These are phyloP conservation scores for Epichloe amarillans DNA, from an alignment of 2,329 filamentous ascomycete genomes.

Conservation along the genomic window DNA sequence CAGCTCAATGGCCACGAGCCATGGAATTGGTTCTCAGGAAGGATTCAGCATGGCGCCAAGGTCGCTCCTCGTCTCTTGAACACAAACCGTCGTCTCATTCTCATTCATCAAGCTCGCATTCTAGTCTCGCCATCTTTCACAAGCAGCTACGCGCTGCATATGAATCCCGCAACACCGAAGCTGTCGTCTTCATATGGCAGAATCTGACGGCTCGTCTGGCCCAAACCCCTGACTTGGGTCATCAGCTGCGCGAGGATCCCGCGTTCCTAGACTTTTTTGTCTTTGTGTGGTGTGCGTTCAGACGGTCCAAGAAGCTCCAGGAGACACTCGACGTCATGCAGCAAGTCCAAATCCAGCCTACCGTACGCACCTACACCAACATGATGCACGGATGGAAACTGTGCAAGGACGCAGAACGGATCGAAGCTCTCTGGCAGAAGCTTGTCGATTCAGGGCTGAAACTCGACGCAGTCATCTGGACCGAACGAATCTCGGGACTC, in stretches of 20 bases:
- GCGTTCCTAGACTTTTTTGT: slow-evolving; percentile 27
- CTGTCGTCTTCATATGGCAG: slow-evolving; percentile 20
- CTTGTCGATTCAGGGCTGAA: slow-evolving; percentile 42
- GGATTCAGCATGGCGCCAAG: slow-evolving; percentile 12
- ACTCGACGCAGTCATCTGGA: slow-evolving; percentile 57
- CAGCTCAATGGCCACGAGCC: slow-evolving; percentile 16
- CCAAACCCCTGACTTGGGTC: slow-evolving; percentile 12
- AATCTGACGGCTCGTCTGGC: slow-evolving; percentile 16
- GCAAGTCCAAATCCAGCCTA: slow-evolving; percentile 40
- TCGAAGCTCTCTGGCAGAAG: slow-evolving; percentile 55
- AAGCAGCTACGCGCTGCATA: slow-evolving; percentile 19
- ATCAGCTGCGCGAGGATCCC: slow-evolving; percentile 18
- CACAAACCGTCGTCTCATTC: background rate
- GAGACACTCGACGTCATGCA: slow-evolving; percentile 30
- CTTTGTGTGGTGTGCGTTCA: slow-evolving; percentile 25
- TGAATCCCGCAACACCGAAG: slow-evolving; percentile 15
- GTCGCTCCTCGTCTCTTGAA: background rate
- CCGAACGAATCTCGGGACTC: slow-evolving; percentile 52
- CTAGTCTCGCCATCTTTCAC: slow-evolving; percentile 12
- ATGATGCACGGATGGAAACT: slow-evolving; percentile 60
- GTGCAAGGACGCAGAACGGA: slow-evolving; percentile 41
- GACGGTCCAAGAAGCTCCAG: slow-evolving; percentile 16
- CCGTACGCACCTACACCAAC: slow-evolving; percentile 52
- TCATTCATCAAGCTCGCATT: background rate
- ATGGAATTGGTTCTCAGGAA: slow-evolving; percentile 12